Conservation (phyloP, 805 yeast genomes). For the Candida fluviatilis region DNA sequence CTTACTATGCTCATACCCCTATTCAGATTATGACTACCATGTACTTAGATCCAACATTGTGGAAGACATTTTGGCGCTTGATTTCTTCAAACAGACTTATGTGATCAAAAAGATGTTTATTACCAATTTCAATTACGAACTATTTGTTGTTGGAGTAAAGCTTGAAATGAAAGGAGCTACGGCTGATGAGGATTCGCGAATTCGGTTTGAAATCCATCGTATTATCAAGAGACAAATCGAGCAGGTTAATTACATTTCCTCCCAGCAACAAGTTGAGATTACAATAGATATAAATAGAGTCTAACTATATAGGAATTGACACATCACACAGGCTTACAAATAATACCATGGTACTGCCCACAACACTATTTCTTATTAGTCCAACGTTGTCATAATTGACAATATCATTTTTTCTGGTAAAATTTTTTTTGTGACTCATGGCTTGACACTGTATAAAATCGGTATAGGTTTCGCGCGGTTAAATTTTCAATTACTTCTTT, state of each 20-base stretch:
- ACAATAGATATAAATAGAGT: constrained; percentile 31
- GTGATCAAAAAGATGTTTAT: constrained; percentile 46
- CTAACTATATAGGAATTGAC: no score
- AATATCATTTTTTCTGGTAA: no score
- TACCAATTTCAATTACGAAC: constrained; percentile 58
- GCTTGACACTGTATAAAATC: neutral
- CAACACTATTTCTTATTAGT: no score
- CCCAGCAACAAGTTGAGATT: constrained; percentile 24
- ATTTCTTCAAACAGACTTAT: constrained; percentile 49
- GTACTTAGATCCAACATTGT: constrained; percentile 36
- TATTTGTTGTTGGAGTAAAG: constrained; percentile 54
- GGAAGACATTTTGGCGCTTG: constrained; percentile 45
- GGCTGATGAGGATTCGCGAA: constrained; percentile 59
- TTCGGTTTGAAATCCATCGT: constrained; percentile 47
- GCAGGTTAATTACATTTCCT: constrained; percentile 15
- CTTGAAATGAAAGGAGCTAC: constrained; percentile 65
- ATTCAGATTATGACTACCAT: constrained; percentile 33
- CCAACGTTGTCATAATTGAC: no score
- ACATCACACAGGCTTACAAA: no score
- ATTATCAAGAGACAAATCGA: constrained; percentile 35
- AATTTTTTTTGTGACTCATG: neutral
- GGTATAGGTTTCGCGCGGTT: constrained; percentile 4
- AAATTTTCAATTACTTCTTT: constrained; percentile 2
- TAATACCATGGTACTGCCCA: no score
- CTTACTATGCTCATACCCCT: constrained; percentile 51